Percentiles rank a stretch among this genome's conserved stretches.
phyloP scores from a whole-genome alignment of 2,329 filamentous ascomycete genomes.

The Fusarium nanum region DNA sequence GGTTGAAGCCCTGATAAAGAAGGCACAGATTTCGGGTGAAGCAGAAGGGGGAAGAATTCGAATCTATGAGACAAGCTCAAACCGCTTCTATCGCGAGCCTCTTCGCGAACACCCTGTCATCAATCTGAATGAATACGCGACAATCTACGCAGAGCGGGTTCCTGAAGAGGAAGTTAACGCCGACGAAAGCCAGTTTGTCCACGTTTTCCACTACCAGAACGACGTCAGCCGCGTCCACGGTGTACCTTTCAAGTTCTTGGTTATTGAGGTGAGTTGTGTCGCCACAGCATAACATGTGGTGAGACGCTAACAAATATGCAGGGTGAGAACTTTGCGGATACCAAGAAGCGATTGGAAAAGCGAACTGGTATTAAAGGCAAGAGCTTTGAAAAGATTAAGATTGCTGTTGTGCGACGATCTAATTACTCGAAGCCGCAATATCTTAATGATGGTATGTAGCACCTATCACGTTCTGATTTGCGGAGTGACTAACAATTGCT shows the following conservation, averaged over 20 bases:
- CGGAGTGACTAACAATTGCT: slow-evolving; percentile 36
- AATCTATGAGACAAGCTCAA: slow-evolving; percentile 83
- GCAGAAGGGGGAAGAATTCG: slow-evolving; percentile 75
- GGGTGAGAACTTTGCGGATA: slow-evolving; percentile 89
- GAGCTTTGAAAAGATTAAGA: slow-evolving; percentile 98
- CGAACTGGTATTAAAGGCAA: slow-evolving; percentile 96
- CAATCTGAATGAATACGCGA: slow-evolving; percentile 86
- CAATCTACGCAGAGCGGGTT: slow-evolving; percentile 82
- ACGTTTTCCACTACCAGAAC: slow-evolving; percentile 92
- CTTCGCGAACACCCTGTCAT: slow-evolving; percentile 77
- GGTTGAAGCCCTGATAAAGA: slow-evolving; percentile 79
- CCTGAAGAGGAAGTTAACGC: slow-evolving; percentile 77
- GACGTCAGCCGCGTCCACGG: slow-evolving; percentile 87
- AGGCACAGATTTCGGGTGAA: slow-evolving; percentile 82
- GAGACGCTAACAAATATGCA: slow-evolving; percentile 50
- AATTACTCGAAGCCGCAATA: slow-evolving; percentile 83
- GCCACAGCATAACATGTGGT: not conserved
- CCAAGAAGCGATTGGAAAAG: slow-evolving; percentile 93
- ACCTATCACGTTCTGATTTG: not conserved
- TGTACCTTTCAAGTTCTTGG: slow-evolving; percentile 88
- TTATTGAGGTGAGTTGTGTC: slow-evolving; percentile 74
- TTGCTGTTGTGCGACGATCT: slow-evolving; percentile 80
- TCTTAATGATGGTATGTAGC: slow-evolving; percentile 79
- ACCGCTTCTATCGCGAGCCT: slow-evolving; percentile 87
- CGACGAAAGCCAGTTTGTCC: slow-evolving; percentile 71